These are phyloP conservation scores for Cucumis cinereus DNA, from an alignment of 306 rosid species.

Conservation along the genomic window DNA sequence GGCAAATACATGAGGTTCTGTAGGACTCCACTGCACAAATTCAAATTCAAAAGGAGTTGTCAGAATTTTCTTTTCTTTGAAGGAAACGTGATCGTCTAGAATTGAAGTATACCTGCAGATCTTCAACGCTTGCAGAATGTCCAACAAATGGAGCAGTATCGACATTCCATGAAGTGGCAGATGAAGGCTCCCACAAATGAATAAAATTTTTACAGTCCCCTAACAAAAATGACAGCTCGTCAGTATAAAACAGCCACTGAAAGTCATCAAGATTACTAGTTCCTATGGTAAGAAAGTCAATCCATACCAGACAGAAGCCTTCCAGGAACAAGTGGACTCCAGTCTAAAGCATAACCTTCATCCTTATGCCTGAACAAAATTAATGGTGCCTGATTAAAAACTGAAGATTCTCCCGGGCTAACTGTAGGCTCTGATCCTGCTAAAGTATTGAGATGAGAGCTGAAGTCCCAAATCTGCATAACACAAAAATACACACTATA, in stretches of 20 bases:
- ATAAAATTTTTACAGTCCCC: constrained; percentile 78
- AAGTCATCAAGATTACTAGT: not conserved
- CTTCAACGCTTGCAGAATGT: constrained; percentile 80
- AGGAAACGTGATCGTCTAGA: constrained; percentile 13
- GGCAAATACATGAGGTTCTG: constrained; percentile 63
- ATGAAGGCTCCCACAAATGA: constrained; percentile 83
- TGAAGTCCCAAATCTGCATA: constrained; percentile 80
- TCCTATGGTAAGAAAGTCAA: not conserved
- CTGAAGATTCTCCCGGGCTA: constrained; percentile 55
- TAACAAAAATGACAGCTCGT: constrained; percentile 18
- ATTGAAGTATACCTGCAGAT: constrained; percentile 53
- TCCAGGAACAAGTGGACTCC: constrained; percentile 73
- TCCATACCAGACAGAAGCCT: constrained; percentile 72
- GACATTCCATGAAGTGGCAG: constrained; percentile 62
- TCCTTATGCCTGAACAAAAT: constrained; percentile 55
- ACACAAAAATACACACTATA: not conserved
- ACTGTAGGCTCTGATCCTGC: constrained; percentile 61
- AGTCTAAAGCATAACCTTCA: constrained; percentile 90
- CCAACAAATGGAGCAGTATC: constrained; percentile 56
- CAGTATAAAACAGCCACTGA: not conserved
- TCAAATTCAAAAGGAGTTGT: constrained; percentile 4
- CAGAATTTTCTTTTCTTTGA: not conserved
- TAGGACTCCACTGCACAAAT: constrained; percentile 86
- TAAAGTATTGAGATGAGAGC: constrained; percentile 66
- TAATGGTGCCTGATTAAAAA: constrained; percentile 55